Conservation (phyloP, 1,284 basidiomycete species). For the Cystobasidium slooffiae region DNA sequence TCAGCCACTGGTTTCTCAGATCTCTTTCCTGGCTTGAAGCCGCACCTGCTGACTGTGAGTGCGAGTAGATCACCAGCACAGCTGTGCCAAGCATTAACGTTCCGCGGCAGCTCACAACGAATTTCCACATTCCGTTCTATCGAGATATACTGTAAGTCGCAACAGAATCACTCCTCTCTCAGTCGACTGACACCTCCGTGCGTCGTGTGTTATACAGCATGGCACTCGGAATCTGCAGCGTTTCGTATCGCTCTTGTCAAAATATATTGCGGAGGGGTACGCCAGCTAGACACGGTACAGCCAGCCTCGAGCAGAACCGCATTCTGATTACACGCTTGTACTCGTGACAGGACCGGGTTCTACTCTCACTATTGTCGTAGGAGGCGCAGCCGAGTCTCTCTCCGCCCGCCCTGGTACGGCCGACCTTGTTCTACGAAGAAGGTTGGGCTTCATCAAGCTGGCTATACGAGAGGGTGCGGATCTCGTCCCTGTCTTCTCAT, state of each 20-base stretch:
- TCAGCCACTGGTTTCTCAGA: slow-evolving; percentile 87
- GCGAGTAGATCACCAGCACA: neutral
- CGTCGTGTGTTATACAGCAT: slow-evolving; percentile 35
- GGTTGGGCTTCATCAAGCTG: slow-evolving; percentile 83
- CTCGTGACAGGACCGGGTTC: slow-evolving; percentile 57
- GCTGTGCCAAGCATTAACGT: neutral
- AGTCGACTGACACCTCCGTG: neutral
- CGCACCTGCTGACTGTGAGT: slow-evolving; percentile 79
- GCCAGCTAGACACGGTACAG: slow-evolving; percentile 49
- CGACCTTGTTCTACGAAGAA: slow-evolving; percentile 79
- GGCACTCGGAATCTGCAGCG: slow-evolving; percentile 81
- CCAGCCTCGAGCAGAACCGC: neutral
- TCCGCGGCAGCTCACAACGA: slow-evolving; percentile 60
- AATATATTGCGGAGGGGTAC: slow-evolving; percentile 79
- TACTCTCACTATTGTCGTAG: slow-evolving; percentile 92
- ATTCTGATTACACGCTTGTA: neutral
- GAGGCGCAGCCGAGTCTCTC: slow-evolving; percentile 92
- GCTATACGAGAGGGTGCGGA: slow-evolving; percentile 95
- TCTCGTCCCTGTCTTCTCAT: slow-evolving; percentile 92
- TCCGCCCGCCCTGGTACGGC: slow-evolving; percentile 92
- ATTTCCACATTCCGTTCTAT: slow-evolving; percentile 92
- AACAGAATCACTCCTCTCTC: neutral
- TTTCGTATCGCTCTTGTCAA: slow-evolving; percentile 85
- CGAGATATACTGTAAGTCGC: slow-evolving; percentile 71
- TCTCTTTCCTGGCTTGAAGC: slow-evolving; percentile 86